These are phyloP conservation scores for Kodamaea anthophila DNA, from an alignment of 1,139 yeast genomes.

Conservation along the genomic window DNA sequence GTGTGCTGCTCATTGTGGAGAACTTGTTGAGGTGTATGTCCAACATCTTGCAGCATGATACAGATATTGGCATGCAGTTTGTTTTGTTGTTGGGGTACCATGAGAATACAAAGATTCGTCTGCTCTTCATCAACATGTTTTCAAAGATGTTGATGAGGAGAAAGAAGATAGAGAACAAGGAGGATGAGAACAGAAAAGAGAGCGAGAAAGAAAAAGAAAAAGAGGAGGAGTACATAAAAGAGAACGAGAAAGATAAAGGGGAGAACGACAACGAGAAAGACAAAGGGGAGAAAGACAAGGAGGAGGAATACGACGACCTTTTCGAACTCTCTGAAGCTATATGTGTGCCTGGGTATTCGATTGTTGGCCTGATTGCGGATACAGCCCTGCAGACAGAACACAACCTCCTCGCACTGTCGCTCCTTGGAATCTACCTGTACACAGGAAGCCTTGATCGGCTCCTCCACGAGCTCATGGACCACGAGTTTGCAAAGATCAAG, in stretches of 20 bases:
- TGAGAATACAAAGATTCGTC: slow-evolving; percentile 55
- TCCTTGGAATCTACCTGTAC: slow-evolving; percentile 57
- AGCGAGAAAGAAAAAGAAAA: slow-evolving; percentile 12
- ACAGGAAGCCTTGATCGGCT: slow-evolving; percentile 49
- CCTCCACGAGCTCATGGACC: slow-evolving; percentile 50
- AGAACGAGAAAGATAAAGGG: slow-evolving; percentile 14
- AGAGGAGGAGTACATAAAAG: slow-evolving; percentile 24
- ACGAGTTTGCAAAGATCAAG: slow-evolving; percentile 56
- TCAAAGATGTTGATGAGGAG: slow-evolving; percentile 53
- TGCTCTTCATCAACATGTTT: slow-evolving; percentile 73
- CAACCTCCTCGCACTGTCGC: slow-evolving; percentile 54
- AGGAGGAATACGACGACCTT: not conserved
- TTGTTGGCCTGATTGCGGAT: slow-evolving; percentile 54
- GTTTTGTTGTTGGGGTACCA: slow-evolving; percentile 79
- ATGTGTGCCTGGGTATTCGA: slow-evolving; percentile 11
- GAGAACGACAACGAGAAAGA: too few species aligned
- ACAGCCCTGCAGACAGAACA: slow-evolving; percentile 54
- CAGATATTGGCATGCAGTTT: slow-evolving; percentile 70
- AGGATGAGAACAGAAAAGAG: slow-evolving; percentile 15
- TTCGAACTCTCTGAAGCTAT: slow-evolving; percentile 17
- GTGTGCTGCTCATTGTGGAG: slow-evolving; percentile 51
- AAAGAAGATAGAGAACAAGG: slow-evolving; percentile 24
- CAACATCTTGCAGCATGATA: slow-evolving; percentile 63
- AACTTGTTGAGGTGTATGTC: slow-evolving; percentile 66
- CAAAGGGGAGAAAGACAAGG: too few species aligned